Base-by-base conservation (phyloP, 1,284 basidiomycete genomes). In the Cutaneotrichosporon cutaneum region DNA sequence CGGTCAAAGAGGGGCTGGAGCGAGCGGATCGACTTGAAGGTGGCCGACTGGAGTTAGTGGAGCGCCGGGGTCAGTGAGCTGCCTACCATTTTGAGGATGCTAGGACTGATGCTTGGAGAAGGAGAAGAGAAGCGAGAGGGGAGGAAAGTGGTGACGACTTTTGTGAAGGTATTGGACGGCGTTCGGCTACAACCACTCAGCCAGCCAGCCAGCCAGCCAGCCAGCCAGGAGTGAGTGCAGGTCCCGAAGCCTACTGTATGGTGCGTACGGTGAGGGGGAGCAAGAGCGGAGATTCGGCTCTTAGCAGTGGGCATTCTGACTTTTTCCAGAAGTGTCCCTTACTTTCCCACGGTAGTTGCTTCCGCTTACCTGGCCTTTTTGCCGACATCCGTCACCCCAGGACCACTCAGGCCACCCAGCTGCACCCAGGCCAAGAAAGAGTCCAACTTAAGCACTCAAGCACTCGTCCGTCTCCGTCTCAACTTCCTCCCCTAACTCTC, bases 1-100 rank as follows among this genome's bases (percentile, higher is more conserved):
- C 95, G 91, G 87, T 98, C 95, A 64, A 98, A 84, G 59, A 98
- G 87, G 65, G 95, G 95, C 69, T 93, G 82, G 70, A 98, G 81
- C 59, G 94, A 85, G 83, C 87, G 92, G 86, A 98, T 97, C 71
- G 88, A 90, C 82, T 92, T 94, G 88, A 96, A 92, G 32, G 93
- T 94, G 64, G 82, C 80, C 55, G 79, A 72, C 78, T 78, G 65
- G 27, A 6, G 51, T 53, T 33, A 36, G 22, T 39, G 21, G 47
- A 3, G 24, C 26, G n/a, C n/a, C n/a, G n/a, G n/a, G 11, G 45
- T 42, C 18, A 42, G 18, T 42, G 16, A n/a, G 18, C 18, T 18
- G 16, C 68, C 61, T 60, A 70, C 68, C 68, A 70, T 70, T 59
- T 50, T 67, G 54, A 51, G 32, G 50, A 47, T 50, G 39, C 42